Conservation (phyloP, 1,284 basidiomycete genomes). For the Agroathelia rolfsii region DNA sequence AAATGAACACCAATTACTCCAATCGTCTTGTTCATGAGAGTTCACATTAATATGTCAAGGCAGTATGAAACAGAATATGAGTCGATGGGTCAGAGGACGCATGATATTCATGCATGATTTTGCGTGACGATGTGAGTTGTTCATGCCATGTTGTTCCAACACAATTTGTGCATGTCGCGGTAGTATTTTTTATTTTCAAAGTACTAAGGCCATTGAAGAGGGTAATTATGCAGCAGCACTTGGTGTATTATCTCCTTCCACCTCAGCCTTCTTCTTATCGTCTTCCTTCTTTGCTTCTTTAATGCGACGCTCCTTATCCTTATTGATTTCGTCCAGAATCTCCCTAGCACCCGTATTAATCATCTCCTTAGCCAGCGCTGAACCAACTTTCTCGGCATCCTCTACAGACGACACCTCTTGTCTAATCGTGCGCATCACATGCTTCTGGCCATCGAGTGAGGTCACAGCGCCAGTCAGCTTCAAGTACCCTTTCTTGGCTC, state of each 20-base stretch:
- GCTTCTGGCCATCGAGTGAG: constrained; percentile 56
- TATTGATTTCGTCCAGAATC: constrained; percentile 73
- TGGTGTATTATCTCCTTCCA: constrained; percentile 7
- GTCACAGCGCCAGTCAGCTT: constrained; percentile 75
- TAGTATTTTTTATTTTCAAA: constrained; percentile 1
- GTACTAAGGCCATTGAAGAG: background rate
- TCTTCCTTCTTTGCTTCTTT: constrained; percentile 28
- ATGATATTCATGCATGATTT: too few species aligned
- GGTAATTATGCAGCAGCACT: too few species aligned
- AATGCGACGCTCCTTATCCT: constrained; percentile 50
- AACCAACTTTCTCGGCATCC: constrained; percentile 65
- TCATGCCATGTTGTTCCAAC: too few species aligned
- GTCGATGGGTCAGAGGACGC: too few species aligned
- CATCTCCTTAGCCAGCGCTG: constrained; percentile 51
- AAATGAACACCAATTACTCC: background rate
- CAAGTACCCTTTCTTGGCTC: constrained; percentile 29
- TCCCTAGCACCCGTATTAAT: constrained; percentile 61
- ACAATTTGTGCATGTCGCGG: background rate
- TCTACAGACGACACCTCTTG: constrained; percentile 41
- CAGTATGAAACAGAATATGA: too few species aligned
- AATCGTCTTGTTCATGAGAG: constrained; percentile 9
- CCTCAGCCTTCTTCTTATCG: constrained; percentile 13
- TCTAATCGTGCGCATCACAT: constrained; percentile 59
- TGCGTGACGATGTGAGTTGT: too few species aligned
- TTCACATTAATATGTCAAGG: too few species aligned